Evolutionary conservation across 768 basidiomycete genomes (phyloP), one percentile per base, ranked within the genome.

Genomic region (Lentinula sp.): DNA sequence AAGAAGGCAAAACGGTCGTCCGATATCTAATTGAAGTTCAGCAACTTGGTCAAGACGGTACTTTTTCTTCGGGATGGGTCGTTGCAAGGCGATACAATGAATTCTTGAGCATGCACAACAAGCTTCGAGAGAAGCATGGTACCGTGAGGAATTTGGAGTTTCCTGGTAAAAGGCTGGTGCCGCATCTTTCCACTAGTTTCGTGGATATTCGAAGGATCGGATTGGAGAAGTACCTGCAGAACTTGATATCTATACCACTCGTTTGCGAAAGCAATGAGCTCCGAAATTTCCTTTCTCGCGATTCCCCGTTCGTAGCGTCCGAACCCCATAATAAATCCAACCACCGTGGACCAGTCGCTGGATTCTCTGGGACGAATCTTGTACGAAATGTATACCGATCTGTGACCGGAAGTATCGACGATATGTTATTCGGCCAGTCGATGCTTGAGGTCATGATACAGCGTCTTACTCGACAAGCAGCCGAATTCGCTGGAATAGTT

Each of bases 381-480:
- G 91, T 98, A 57, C 87, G 88, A 59, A 89, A 86, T 23, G 83
- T 99, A 61, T 98, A 96, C 70, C 87, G 89, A 34, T 92, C 93
- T 28, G 91, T 99, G 50, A 85, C 96, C 5, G 91, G 93, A 64
- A 95, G 94, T 70, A 88, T 98, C 67, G 97, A 99, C 71, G 97
- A 98, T 72, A 93, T 97, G 83, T 88, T 96, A 74, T 93, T 96
- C 65, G 95, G 93, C 2, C 95, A 91, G 2, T 95, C 93, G 0
- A 95, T 97, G 93, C 75, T 98, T 48, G 95, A 98, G 70, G 89
- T 95, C 49, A 91, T 96, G 82, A 92, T 96, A 46, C 89, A 93
- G 66, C 86, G 94, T 2, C 83, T 98, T 16, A 93, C 89, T 0
- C 84, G 87, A 34, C 95, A 98, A 73, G 94, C 91, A 0, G 91